phyloP scores from a whole-genome alignment of 2,329 filamentous ascomycete genomes.

The Sodiomyces alkalinus region DNA sequence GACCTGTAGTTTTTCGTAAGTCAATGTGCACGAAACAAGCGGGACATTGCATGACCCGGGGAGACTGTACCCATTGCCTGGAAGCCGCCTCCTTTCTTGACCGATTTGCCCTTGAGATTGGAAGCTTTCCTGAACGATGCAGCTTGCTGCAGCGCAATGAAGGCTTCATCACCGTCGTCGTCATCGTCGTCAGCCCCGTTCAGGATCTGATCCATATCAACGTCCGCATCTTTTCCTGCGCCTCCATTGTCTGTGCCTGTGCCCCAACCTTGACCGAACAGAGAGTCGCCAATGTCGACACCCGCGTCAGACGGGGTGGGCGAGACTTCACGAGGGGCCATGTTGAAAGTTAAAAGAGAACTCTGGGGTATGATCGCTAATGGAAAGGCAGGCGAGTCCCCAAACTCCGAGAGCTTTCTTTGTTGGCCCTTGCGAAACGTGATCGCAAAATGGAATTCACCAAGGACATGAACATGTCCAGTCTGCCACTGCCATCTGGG shows the following conservation, averaged over 20 bases:
- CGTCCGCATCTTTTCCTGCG: conserved; percentile 19
- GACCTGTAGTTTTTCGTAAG: conserved; percentile 29
- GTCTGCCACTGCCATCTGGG: too few relatives aligned
- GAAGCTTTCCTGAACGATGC: conserved; percentile 75
- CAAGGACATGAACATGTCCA: too few relatives aligned
- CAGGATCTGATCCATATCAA: conserved; percentile 47
- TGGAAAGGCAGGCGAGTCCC: too few relatives aligned
- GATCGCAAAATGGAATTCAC: too few relatives aligned
- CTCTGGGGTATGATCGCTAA: conserved; percentile 3
- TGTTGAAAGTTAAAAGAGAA: conserved; percentile 24
- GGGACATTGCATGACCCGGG: conserved; percentile 7
- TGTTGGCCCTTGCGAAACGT: too few relatives aligned
- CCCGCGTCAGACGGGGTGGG: conserved; percentile 80
- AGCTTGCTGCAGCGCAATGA: conserved; percentile 78
- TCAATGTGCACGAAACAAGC: too few relatives aligned
- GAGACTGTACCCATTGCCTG: conserved; percentile 63
- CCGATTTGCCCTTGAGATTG: conserved; percentile 68
- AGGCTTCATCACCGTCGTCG: conserved; percentile 65
- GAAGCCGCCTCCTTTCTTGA: conserved; percentile 93
- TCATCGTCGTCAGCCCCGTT: conserved; percentile 38
- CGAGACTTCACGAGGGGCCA: conserved; percentile 62
- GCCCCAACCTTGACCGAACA: conserved; percentile 50
- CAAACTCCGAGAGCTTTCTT: too few relatives aligned
- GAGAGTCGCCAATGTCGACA: conserved; percentile 70
- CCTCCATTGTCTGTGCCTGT: conserved; percentile 22